Base-by-base conservation (phyloP, 2,329 filamentous ascomycete species). In the Colletotrichum sansevieriae region DNA sequence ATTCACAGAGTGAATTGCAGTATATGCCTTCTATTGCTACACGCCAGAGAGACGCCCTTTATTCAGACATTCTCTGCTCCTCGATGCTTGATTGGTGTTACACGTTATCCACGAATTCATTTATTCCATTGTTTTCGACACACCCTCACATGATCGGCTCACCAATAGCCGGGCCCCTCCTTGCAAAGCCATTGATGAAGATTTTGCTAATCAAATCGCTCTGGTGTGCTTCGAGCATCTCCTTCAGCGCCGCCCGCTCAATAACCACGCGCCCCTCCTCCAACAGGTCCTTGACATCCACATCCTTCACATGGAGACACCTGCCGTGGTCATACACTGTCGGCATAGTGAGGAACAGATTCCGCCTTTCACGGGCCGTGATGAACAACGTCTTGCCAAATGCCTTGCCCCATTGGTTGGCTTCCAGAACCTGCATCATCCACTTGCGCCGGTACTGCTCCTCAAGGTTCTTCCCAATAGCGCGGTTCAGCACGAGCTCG, bases 231-330 rank as follows among this genome's bases (percentile, higher is more conserved):
- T 84, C 81, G 75, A 98, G 86, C 77, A 98, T 89, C 78, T 88
- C 86, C 78, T 90, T 87, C 76, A 99, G 84, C 41, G 95, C 95
- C 47, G 83, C 82, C 78, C 92, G 89, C 87, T 99, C 96, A 75
- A 99, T 89, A 69, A 99, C 90, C 70, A 99, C 83, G 75, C 94
- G 90, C 62, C 92, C 92, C 62, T 91, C 90, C 83, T 96, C 93
- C 73, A 99, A 82, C 72, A 99, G 81, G 78, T 98, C 93, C 87
- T 98, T 99, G 71, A 99, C 94, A 80, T 98, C 96, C 41, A 99
- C 93, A 71, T 97, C 92, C n/a, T 86, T 83, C 68, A 91, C 84
- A 65, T 88, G 86, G 73, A 94, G 83, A 9, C 91, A 91, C 64
- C 89, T 87, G 20, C 92, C 93, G 70, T 94, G 87, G 75, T 87